Percentiles rank a stretch among this genome's conserved stretches.
These are phyloP conservation scores for Ochetophila trinervis DNA, from an alignment of 306 rosid genomes.

Conservation along the genomic window DNA sequence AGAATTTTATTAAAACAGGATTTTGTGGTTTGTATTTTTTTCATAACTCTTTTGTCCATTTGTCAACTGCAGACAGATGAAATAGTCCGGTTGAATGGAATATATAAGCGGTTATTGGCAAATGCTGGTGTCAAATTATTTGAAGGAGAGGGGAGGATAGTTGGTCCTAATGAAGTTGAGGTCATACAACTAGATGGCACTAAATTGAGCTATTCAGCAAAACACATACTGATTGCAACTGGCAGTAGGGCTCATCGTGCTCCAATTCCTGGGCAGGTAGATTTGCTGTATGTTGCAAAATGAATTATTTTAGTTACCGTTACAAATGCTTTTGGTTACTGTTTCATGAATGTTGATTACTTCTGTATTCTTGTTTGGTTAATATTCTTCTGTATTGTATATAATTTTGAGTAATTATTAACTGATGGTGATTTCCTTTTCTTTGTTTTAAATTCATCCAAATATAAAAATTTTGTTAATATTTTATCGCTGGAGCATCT, in stretches of 20 bases:
- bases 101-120: slow-evolving; percentile 85
- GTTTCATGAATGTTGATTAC: background rate
- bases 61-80: slow-evolving; percentile 74
- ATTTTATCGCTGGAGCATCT: background rate
- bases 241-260: slow-evolving; percentile 81
- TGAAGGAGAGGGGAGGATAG: slow-evolving; percentile 94
- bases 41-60: background rate
- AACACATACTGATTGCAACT: slow-evolving; percentile 87
- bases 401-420: background rate
- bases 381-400: background rate
- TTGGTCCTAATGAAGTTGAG: slow-evolving; percentile 89
- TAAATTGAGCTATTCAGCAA: slow-evolving; percentile 84
- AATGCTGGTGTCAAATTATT: slow-evolving; percentile 81
- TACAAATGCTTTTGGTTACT: background rate
- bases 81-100: slow-evolving; percentile 78
- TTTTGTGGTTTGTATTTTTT: background rate
- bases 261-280: slow-evolving; percentile 86
- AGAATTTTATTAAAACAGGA: too few relatives aligned
- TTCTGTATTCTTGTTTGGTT: background rate
- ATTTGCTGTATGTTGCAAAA: slow-evolving; percentile 23
- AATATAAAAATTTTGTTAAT: background rate
- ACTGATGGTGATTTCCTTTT: background rate
- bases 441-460: background rate
- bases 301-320: background rate
- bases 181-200: slow-evolving; percentile 97